A percentile compares a stretch with the other conserved stretches of the same genome.
Conservation (phyloP, 495 filamentous ascomycete genomes). For the Cryomyces minteri region DNA sequence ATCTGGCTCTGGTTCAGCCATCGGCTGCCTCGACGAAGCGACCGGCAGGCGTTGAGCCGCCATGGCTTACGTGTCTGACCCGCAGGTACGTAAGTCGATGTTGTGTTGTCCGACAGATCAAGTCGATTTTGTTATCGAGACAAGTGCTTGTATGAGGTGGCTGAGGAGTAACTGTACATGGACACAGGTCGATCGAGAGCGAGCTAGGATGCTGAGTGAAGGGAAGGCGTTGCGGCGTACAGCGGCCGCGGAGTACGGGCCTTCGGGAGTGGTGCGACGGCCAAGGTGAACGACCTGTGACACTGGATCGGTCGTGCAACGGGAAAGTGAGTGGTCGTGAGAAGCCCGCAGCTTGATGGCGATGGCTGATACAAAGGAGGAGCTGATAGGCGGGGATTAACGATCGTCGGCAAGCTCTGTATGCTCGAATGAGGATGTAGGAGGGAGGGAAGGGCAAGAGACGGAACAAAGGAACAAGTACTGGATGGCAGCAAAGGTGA, state of each 20-base stretch:
- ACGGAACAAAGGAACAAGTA: not conserved
- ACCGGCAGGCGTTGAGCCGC: not conserved
- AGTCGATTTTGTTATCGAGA: not conserved
- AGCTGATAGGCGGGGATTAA: not conserved
- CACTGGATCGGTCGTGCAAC: not conserved
- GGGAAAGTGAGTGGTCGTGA: not conserved
- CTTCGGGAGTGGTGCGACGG: not conserved
- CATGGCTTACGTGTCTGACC: no score
- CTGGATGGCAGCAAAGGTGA: not conserved
- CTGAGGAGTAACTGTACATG: not conserved
- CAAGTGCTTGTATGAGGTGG: not conserved
- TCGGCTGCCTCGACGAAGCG: not conserved
- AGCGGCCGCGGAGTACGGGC: not conserved
- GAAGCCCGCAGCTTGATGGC: not conserved
- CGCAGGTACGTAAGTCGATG: no score
- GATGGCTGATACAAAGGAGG: not conserved
- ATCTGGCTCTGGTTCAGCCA: no score
- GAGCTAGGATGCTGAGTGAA: not conserved
- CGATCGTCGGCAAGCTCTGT: not conserved
- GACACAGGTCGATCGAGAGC: not conserved
- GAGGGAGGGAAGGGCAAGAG: not conserved
- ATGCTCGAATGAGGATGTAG: not conserved
- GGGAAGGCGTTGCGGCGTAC: not conserved
- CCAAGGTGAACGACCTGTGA: not conserved
- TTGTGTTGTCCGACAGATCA: not conserved